Conservation (phyloP, 2,329 filamentous ascomycete genomes). For the Cladosporium cucumerinum region DNA sequence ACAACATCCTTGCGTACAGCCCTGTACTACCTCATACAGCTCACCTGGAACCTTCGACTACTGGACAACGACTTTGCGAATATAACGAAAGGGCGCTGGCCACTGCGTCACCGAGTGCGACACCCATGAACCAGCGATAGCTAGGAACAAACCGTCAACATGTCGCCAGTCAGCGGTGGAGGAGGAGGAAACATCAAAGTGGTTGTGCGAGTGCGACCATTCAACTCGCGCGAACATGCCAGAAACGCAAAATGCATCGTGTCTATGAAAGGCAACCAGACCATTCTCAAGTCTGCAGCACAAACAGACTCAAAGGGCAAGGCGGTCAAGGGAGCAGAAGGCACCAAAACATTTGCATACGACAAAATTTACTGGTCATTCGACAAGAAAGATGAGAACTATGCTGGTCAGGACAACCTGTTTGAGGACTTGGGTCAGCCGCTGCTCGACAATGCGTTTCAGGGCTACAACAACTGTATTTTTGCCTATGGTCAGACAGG, state of each 20-base stretch:
- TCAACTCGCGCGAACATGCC: conserved; percentile 82
- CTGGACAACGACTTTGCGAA: background rate
- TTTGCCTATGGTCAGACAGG: conserved; percentile 98
- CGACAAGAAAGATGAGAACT: conserved; percentile 73
- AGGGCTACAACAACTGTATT: conserved; percentile 99
- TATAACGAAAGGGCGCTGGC: background rate
- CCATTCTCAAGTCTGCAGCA: conserved; percentile 69
- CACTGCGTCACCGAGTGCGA: background rate
- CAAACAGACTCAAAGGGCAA: conserved; percentile 61
- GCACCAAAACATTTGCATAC: conserved; percentile 86
- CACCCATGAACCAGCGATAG: conserved; percentile 21
- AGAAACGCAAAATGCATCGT: conserved; percentile 94
- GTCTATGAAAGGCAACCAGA: conserved; percentile 92
- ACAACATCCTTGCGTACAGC: background rate
- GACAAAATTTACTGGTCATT: conserved; percentile 99
- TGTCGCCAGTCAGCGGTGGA: conserved; percentile 34
- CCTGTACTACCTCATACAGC: background rate
- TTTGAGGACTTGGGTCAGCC: conserved; percentile 86
- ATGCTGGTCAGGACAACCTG: conserved; percentile 84
- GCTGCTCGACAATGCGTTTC: conserved; percentile 94
- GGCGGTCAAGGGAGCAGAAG: conserved; percentile 61
- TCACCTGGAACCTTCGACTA: background rate
- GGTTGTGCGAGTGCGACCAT: conserved; percentile 92
- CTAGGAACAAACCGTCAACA: conserved; percentile 12
- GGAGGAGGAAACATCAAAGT: conserved; percentile 99